Evolutionary conservation across 164 flowering plant species (phyloP), one percentile per base, ranked within the genome.

Genomic region (Kalanchoe fedtschenkoi): DNA sequence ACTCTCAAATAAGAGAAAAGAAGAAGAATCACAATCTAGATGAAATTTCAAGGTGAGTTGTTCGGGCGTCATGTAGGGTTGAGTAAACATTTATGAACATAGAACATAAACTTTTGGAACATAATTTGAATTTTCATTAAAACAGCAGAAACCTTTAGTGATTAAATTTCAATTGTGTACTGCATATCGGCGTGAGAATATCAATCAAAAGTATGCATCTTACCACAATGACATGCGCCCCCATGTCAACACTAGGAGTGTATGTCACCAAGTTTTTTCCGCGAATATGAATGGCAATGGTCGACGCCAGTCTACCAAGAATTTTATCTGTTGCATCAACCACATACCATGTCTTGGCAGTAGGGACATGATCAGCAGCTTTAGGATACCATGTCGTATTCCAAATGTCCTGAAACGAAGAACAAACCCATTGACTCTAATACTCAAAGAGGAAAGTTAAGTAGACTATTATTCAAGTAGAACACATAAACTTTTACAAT

Each of bases 241-340:
- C 99, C 97, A 91, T 91, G 79, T 95, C 96, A 44, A 87, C 96
- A 82, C 97, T 91, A 9, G 97, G 97, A 66, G 96, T 95, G 70
- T 74, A 95, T 13, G 99, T 84, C 1, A 89, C 82, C 60, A 95
- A 69, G 74, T 91, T 80, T 71, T 95, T 91, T 43, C 99, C 99
- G 38, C 97, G 88, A 47, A 95, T 91, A 66, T 86, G 62, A 58
- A 81, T 76, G 33, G 97, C 90, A 62, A 95, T 91, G 4, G 96
- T 83, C 22, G 99, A 87, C 39, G 97, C 95, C 41, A 95, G 67
- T 74, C 99, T 82, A 41, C 99, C 97, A 37, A 95, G 86, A 75
- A 95, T 77, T 58, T 86, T 84, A 72, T 89, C 99, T 33, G 96
- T 86, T 17, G 99, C 99, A 76, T 91, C 99, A 63, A 95, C 97